Conservation (phyloP, 768 basidiomycete species). For the Polyporus arcularius region DNA sequence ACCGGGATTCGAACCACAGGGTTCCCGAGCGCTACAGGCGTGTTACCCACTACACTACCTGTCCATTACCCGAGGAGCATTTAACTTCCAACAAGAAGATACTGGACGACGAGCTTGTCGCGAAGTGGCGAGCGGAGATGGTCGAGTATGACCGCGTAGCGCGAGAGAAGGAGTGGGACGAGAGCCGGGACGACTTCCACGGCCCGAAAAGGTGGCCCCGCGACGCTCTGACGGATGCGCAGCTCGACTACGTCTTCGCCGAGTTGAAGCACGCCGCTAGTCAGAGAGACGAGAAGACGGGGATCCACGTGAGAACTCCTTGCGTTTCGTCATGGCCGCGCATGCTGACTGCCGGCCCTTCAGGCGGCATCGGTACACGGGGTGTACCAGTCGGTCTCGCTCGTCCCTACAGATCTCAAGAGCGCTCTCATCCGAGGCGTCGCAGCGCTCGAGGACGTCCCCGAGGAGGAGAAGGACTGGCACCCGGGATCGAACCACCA, state of each 20-base stretch:
- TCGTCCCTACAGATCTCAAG: neutral
- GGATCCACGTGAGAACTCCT: no score
- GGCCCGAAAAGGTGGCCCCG: neutral
- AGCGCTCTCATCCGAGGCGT: neutral
- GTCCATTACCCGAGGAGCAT: no score
- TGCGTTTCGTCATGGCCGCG: no score
- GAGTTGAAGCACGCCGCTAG: neutral
- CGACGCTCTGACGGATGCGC: neutral
- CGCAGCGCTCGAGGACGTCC: constrained; percentile 37
- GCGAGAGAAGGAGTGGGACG: neutral
- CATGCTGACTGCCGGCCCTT: no score
- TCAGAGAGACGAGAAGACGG: neutral
- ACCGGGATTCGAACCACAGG: no score
- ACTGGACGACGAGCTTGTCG: neutral
- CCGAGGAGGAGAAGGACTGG: constrained; percentile 43
- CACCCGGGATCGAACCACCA: constrained; percentile 44
- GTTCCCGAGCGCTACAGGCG: no score
- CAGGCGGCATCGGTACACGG: neutral
- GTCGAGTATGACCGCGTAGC: neutral
- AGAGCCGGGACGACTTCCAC: neutral
- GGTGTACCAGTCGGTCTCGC: neutral
- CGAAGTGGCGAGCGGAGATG: constrained; percentile 2
- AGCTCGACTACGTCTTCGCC: neutral
- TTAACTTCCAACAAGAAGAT: no score
- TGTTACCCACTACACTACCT: no score